Base-by-base conservation (phyloP, 768 basidiomycete genomes). In the Leccinum boreale region DNA sequence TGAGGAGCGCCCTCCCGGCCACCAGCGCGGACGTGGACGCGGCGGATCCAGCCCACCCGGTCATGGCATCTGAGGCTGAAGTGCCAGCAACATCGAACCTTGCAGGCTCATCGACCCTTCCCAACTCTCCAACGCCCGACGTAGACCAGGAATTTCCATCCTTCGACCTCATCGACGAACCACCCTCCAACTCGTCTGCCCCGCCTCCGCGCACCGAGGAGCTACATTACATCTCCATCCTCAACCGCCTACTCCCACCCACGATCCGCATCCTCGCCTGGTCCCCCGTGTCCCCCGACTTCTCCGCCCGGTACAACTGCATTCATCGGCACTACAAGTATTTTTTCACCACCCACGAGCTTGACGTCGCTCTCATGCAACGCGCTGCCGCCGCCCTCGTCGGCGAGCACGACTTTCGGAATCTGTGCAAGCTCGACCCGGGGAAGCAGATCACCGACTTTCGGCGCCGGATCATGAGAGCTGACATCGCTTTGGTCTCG, bases 381-480 rank as follows among this genome's bases (percentile, higher is more conserved):
- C 78, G 82, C 33, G 95, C 85, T 1, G 92, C 92, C 0, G 61
- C 75, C 2, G 76, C 81, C 6, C 78, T 99, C 50, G 72, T 93
- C 28, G 96, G 96, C 35, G 85, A 89, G 60, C 94, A 98, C 76
- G 96, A 98, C 74, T 98, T 97, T 67, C 85, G 95, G 15, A 98
- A 98, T 67, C 79, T 98, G 33, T 97, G 92, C 79, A 98, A 95
- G 70, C 74, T 98, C 21, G 96, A 98, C 69, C 83, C 92, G 0
- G 80, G 85, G 33, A 98, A 98, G 72, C 95, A 98, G 73, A 88
- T 98, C 60, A 85, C 87, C 23, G 81, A 82, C 57, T 96, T 94
- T 74, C 77, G 70, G 23, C 80, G 96, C 31, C 77, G 78, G 21
- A 86, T 98, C 53, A 62, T 85, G 39, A 77, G 76, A 17, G 93